Conservation (phyloP, 2,329 filamentous ascomycete genomes). For the Aspergillus proliferans region DNA sequence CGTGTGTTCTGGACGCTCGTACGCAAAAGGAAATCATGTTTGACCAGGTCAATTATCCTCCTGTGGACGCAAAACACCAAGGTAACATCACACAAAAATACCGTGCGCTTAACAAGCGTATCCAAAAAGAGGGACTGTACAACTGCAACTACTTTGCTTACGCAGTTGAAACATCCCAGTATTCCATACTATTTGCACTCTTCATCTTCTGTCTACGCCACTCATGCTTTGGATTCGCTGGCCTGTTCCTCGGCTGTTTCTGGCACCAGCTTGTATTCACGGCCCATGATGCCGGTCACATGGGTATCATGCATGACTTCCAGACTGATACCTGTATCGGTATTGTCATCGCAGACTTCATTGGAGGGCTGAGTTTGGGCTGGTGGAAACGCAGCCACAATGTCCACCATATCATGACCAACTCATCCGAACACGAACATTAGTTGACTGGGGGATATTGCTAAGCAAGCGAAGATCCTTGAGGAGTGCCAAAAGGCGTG, state of each 20-base stretch:
- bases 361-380: slow-evolving; percentile 76
- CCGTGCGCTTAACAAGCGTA: slow-evolving; percentile 61
- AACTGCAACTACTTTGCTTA: slow-evolving; percentile 75
- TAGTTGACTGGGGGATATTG: not conserved
- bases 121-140: slow-evolving; percentile 67
- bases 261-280: slow-evolving; percentile 91
- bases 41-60: too few relatives aligned
- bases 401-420: slow-evolving; percentile 89
- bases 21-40: too few relatives aligned
- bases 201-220: slow-evolving; percentile 53
- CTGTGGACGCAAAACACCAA: too few relatives aligned
- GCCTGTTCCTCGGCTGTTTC: slow-evolving; percentile 65
- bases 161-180: slow-evolving; percentile 62
- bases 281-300: slow-evolving; percentile 86
- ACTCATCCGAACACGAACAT: slow-evolving; percentile 77
- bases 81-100: slow-evolving; percentile 52
- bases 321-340: slow-evolving; percentile 72
- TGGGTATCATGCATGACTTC: slow-evolving; percentile 88
- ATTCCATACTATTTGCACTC: slow-evolving; percentile 57
- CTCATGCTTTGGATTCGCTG: slow-evolving; percentile 61
- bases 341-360: slow-evolving; percentile 77
- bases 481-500: not conserved
- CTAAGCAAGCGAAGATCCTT: not conserved
- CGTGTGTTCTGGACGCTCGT: too few relatives aligned
- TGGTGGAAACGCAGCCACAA: slow-evolving; percentile 97